These are phyloP conservation scores for Wickerhamiella nectarea DNA, from an alignment of 805 yeast genomes.

Conservation along the genomic window DNA sequence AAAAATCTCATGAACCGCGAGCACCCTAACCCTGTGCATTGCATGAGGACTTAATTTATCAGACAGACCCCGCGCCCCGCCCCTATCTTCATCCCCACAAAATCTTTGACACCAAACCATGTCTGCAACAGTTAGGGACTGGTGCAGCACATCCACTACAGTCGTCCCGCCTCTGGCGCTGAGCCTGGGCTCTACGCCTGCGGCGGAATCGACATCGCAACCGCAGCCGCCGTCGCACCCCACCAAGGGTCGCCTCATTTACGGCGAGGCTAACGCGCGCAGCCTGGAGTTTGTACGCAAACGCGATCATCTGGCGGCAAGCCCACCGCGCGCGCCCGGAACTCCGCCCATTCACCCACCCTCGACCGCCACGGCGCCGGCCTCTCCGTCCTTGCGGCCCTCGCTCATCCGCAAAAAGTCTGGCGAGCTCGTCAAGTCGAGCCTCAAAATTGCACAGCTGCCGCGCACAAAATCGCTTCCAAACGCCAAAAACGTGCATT, in stretches of 20 bases:
- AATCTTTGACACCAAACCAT: background rate
- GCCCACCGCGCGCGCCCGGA: background rate
- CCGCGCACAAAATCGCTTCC: conserved; percentile 28
- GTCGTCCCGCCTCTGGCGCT: conserved; percentile 4
- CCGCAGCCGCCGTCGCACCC: background rate
- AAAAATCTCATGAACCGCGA: background rate
- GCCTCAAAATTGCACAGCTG: conserved; percentile 38
- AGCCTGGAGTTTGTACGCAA: conserved; percentile 8
- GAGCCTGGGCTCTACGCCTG: background rate
- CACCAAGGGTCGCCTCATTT: background rate
- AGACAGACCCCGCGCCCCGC: conserved; percentile 1
- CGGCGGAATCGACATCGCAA: too few relatives aligned
- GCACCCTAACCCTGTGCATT: conserved; percentile 5
- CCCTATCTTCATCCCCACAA: background rate
- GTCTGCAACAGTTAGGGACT: conserved; percentile 6
- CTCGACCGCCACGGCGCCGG: conserved; percentile 3
- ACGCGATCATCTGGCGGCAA: background rate
- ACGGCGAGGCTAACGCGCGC: conserved; percentile 5
- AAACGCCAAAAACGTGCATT: conserved; percentile 53
- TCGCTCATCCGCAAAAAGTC: conserved; percentile 64
- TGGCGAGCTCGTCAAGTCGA: conserved; percentile 74
- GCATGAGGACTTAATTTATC: conserved; percentile 8
- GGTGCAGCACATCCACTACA: background rate
- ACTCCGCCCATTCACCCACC: background rate
- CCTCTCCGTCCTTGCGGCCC: conserved; percentile 12